Evolutionary conservation across 2,329 filamentous ascomycete genomes (phyloP), one percentile per base, ranked within the genome.

Genomic region (Hymenoscyphus occultus): DNA sequence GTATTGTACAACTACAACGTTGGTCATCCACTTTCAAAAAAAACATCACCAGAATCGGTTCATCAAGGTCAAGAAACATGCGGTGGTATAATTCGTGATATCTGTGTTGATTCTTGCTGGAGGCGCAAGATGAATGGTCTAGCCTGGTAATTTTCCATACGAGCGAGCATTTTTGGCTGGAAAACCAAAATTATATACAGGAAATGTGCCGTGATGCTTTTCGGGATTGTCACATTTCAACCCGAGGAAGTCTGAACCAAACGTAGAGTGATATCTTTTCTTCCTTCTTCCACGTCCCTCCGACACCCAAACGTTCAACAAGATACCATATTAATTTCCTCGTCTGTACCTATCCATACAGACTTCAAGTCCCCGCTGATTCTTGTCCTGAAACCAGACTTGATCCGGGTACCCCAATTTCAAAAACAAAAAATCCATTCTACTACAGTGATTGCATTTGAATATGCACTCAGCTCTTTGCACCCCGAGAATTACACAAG

Each of bases 1-100:
- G 69, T 72, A 72, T 66, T 72, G 65, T 72, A 72, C 70, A 69
- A 61, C 61, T 72, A 72, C 70, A 69, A 61, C 61, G 59, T 59
- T 54, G 67, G 64, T 63, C 60, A 67, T 45, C 62, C 65, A 67
- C 67, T 65, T 67, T 63, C 56, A 65, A 63, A 62, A n/a, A 39
- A 22, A 45, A 14, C 22, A 19, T 59, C 13, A 51, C 19, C 7
- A 51, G n/a, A 51, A 58, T 5, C 5, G 19, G 22, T 42, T 42
- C 39, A 40, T 35, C 13, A 4, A 14, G 12, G 3, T 5, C 2
- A 45, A 19, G 35, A 28, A 2, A 22, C 40, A n/a, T 62, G 32
- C 3, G 56, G 48, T 62, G 35, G n/a, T 22, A 51, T 51, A 22
- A 19, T 22, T 51, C 22, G 45, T 51, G 35, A 59, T 59, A 59